Evolutionary conservation across 106 monocot genomes (phyloP).

Genomic region (Gastrodia elata): DNA sequence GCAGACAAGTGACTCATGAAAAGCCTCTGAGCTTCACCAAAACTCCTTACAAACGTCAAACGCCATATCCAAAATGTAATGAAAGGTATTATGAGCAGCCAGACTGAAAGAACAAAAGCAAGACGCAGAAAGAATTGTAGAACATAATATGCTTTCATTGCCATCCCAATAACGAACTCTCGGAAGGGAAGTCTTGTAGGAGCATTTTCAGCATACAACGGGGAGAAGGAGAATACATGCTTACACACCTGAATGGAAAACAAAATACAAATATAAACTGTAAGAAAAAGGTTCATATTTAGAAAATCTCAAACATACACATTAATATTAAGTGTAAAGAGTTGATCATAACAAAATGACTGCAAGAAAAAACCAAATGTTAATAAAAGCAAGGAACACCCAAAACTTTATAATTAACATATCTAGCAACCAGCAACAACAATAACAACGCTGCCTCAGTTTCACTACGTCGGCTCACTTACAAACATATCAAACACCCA

Average conservation of each 20-base stretch:
- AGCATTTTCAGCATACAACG: constrained; percentile 91
- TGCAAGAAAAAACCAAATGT: too few species aligned
- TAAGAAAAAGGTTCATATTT: not conserved
- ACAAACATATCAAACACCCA: too few species aligned
- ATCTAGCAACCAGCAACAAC: too few species aligned
- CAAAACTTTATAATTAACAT: not conserved
- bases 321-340: not conserved
- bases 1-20: constrained; percentile 79
- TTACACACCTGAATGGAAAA: constrained; percentile 75
- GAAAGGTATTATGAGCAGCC: constrained; percentile 98
- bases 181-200: constrained; percentile 86
- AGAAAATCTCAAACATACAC: not conserved
- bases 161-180: constrained; percentile 89
- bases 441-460: too few species aligned
- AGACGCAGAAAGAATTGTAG: constrained; percentile 87
- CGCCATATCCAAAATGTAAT: constrained; percentile 99
- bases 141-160: constrained; percentile 85
- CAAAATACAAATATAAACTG: not conserved
- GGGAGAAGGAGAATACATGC: constrained; percentile 95
- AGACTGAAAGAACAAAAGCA: constrained; percentile 93
- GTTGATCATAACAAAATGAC: not conserved
- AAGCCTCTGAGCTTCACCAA: constrained; percentile 86
- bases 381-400: not conserved
- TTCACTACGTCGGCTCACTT: too few species aligned
- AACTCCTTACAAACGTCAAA: constrained; percentile 84